Base-by-base conservation (phyloP, 208 protist species). In the Phytomonas francai region DNA sequence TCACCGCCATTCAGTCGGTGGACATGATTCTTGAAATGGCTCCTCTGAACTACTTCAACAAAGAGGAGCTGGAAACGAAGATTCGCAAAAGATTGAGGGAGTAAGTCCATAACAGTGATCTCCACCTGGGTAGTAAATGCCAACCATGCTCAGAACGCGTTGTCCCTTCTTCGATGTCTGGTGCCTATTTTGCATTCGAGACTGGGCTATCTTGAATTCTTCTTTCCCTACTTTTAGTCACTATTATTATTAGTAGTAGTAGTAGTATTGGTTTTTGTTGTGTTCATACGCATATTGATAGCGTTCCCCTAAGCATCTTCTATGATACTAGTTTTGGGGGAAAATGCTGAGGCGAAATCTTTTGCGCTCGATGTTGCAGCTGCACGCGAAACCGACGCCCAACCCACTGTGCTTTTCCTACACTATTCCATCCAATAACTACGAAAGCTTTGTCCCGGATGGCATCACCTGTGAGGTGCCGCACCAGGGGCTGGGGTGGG, bases 391-490 rank as follows among this genome's bases (percentile, higher is more conserved):
- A 64, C 74, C 81, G 12, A 93, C 88, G n/a, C 91, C 91, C 1
- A 96, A 96, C 62, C 91, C 91, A 0, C 75, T 87, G 34, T 96
- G 87, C 66, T 68, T 72, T 67, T 69, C 81, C 32, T 96, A 94
- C 59, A 56, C 75, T 9, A 93, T 96, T 42, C 91, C 91, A 28
- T 79, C 79, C 1, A 64, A 68, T 63, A 78, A 66, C 39, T 92
- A 85, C 68, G 88, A 93, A 36, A 89, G 82, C 73, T 94, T 96
- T 79, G 78, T 94, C 30, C 91, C 91, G 5, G 39, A 76, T 29
- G 88, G 87, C 19, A 74, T 88, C 65, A 87, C 80, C 2, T 96
- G 91, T 73, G 88, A 96, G 60, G 91, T 94, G 49, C 75, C 87
- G 16, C 88, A 96, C 66, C 83, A 85, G 7, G 88, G 88, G 25